Evolutionary conservation across 2,329 filamentous ascomycete genomes (phyloP).

Genomic region (Neonectria faginata): DNA sequence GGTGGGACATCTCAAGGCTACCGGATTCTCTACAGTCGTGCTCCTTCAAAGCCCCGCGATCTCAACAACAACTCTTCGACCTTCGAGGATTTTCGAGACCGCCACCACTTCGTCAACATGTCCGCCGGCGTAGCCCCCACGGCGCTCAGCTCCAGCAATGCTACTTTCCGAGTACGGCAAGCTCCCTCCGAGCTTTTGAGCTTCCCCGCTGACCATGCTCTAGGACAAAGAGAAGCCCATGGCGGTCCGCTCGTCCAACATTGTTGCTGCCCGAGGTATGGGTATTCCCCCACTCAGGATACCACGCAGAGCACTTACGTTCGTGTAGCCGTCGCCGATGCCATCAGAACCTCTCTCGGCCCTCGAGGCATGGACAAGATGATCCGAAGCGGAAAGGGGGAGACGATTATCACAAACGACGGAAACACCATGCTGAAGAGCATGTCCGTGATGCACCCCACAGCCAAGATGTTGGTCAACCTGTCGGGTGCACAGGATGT

Average conservation of each 20-base stretch:
- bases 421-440: conserved; percentile 99
- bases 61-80: conserved; percentile 40
- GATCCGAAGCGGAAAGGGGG: conserved; percentile 96
- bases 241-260: conserved; percentile 95
- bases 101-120: conserved; percentile 52
- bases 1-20: conserved; percentile 55
- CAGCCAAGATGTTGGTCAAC: conserved; percentile 98
- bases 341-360: conserved; percentile 94
- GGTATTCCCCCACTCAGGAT: conserved; percentile 16
- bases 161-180: conserved; percentile 67
- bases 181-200: conserved; percentile 49
- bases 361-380: conserved; percentile 99
- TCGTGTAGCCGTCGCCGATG: conserved; percentile 87
- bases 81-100: conserved; percentile 42
- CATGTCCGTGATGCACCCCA: conserved; percentile 99
- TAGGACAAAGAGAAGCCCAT: conserved; percentile 97
- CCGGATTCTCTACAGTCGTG: conserved; percentile 47
- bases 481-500: conserved; percentile 97
- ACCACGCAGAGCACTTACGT: conserved; percentile 30
- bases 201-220: conserved; percentile 52
- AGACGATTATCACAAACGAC: conserved; percentile 99
- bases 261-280: conserved; percentile 93
- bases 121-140: conserved; percentile 55
- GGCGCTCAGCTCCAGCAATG: conserved; percentile 59
- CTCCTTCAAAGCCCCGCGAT: conserved; percentile 49